phyloP scores from a whole-genome alignment of 2,329 filamentous ascomycete species.

The Aureobasidium sp. region DNA sequence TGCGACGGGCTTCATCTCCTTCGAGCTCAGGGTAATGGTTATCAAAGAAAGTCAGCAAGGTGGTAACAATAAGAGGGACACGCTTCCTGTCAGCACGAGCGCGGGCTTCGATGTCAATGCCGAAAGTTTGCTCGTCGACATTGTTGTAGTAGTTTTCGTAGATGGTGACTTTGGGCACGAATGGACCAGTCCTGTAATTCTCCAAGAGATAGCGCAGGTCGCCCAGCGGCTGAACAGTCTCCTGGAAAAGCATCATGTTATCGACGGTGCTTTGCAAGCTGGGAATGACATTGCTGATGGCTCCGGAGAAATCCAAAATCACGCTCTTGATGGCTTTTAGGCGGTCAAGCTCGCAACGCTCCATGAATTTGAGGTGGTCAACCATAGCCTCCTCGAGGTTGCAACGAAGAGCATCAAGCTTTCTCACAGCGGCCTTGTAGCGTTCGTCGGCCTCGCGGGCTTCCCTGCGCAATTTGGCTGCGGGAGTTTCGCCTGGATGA shows the following conservation, averaged over 20 bases:
- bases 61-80: constrained; percentile 85
- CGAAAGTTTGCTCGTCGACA: constrained; percentile 95
- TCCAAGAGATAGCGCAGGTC: constrained; percentile 91
- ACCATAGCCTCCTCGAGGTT: constrained; percentile 94
- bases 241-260: constrained; percentile 98
- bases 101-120: constrained; percentile 92
- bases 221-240: constrained; percentile 88
- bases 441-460: constrained; percentile 84
- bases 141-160: constrained; percentile 99
- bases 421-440: constrained; percentile 80
- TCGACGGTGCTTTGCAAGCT: constrained; percentile 92
- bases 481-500: constrained; percentile 86
- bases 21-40: constrained; percentile 96
- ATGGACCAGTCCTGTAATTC: constrained; percentile 92
- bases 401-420: constrained; percentile 83
- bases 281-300: constrained; percentile 95
- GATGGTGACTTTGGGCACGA: constrained; percentile 78
- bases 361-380: constrained; percentile 87
- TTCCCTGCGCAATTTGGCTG: constrained; percentile 79
- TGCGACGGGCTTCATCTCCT: constrained; percentile 84
- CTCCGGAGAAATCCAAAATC: constrained; percentile 92
- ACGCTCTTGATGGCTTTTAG: constrained; percentile 98
- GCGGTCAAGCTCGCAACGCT: constrained; percentile 91
- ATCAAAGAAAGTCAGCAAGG: constrained; percentile 88
- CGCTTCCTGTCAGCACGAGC: constrained; percentile 91